Base-by-base conservation (phyloP, 371 early-diverging fungal genomes). In the Lichtheimia ornata region DNA sequence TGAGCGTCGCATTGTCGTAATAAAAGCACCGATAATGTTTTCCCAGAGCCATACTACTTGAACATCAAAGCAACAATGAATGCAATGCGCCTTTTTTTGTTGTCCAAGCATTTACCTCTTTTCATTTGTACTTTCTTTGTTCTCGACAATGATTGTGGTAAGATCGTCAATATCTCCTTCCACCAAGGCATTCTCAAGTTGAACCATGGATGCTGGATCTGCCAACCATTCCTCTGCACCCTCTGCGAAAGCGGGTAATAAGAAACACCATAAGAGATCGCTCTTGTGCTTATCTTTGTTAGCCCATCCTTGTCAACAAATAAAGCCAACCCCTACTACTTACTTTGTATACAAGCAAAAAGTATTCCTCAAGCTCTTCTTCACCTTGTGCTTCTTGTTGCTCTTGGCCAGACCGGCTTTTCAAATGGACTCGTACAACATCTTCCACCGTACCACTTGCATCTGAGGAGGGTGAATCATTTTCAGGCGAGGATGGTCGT, bases 341-440 rank as follows among this genome's bases (percentile, higher is more conserved):
- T 75, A 87, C 87, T 78, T 84, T 86, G 58, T 80, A 84, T 0
- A 78, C 63, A 2, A 88, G 49, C 9, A 82, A 65, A 54, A 79
- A 79, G 44, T 84, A 81, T 62, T 88, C 74, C 35, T 59, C 56
- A 63, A 73, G 65, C 62, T 60, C 59, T 22, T 68, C 63, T 15
- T 53, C 59, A 35, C 11, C 9, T 11, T 35, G 9, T 35, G 11
- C 1, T 11, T 35, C 35, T 30, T 30, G 30, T 18, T 60, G 51
- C 17, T 63, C 30, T 20, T 47, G 22, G 57, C 71, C 58, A 47
- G 64, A 62, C 52, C 50, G 55, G 42, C 69, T 72, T 28, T 58
- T 58, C 11, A 81, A 44, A 61, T 78, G 73, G 0, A 81, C 78
- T n/a, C 76, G 72, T 2, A 73, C 73, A 0, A 78, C 56, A n/a